Conservation (phyloP, 805 yeast species). For the Cyberlindnera samutprakarnensis region DNA sequence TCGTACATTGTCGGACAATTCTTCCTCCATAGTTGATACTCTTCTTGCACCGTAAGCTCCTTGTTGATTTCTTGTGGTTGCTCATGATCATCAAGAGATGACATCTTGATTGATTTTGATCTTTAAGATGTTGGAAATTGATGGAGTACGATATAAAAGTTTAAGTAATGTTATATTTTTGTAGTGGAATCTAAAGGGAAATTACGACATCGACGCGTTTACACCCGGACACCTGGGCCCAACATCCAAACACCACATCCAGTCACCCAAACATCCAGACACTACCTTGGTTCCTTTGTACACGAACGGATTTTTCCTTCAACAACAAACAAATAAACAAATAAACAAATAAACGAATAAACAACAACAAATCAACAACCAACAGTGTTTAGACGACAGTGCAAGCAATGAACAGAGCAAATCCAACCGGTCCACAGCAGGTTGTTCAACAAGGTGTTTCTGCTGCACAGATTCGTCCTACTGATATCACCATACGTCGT, state of each 20-base stretch:
- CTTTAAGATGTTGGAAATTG: no score
- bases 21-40: constrained; percentile 73
- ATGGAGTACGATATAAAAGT: no score
- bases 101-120: no score
- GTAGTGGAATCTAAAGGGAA: no score
- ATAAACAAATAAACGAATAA: no score
- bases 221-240: no score
- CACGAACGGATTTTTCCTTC: neutral
- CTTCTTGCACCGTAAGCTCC: constrained; percentile 35
- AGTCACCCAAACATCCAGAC: neutral
- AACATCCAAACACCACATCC: no score
- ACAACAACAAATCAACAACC: neutral
- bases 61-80: no score
- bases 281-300: neutral
- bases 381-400: constrained; percentile 1
- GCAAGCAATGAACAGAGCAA: neutral
- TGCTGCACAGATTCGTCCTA: constrained; percentile 32
- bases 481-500: constrained; percentile 44
- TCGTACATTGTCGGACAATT: constrained; percentile 80
- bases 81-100: constrained; percentile 8
- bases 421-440: constrained; percentile 9
- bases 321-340: no score
- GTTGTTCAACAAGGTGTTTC: constrained; percentile 15
- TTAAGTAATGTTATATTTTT: no score
- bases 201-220: no score